Conservation (phyloP, 148 eudicot genomes). For the Polygonum aviculare region DNA sequence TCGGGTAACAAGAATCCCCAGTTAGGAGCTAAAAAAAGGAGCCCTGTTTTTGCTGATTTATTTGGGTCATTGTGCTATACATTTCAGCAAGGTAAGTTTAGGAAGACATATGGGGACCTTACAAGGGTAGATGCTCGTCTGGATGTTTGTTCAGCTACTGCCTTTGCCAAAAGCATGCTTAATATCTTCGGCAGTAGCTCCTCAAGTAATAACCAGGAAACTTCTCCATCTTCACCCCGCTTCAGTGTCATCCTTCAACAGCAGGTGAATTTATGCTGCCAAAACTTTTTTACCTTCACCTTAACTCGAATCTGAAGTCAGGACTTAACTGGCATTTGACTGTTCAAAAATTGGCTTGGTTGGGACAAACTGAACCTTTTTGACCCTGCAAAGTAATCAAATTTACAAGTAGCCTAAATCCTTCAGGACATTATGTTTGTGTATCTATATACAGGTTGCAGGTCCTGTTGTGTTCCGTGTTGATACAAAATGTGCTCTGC, state of each 20-base stretch:
- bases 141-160: conserved; percentile 55
- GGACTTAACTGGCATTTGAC: background rate
- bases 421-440: background rate
- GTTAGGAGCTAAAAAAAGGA: conserved; percentile 24
- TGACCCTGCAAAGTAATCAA: too few relatives aligned
- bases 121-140: conserved; percentile 75
- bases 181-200: conserved; percentile 21
- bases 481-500: conserved; percentile 43
- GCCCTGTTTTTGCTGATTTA: conserved; percentile 58
- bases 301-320: background rate
- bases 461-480: conserved; percentile 73
- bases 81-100: conserved; percentile 68
- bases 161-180: conserved; percentile 40
- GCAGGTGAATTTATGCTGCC: conserved; percentile 44
- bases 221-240: conserved; percentile 40
- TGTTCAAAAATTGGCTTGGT: background rate
- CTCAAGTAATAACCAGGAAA: conserved; percentile 17
- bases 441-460: conserved; percentile 35
- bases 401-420: background rate
- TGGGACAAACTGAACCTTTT: background rate
- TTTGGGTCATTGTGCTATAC: conserved; percentile 74
- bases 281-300: background rate
- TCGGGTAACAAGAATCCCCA: conserved; percentile 25
- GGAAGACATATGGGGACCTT: conserved; percentile 49
- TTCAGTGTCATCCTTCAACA: conserved; percentile 65